Evolutionary conservation across 2,329 filamentous ascomycete species (phyloP).

Genomic region (Cladophialophora yegresii): DNA sequence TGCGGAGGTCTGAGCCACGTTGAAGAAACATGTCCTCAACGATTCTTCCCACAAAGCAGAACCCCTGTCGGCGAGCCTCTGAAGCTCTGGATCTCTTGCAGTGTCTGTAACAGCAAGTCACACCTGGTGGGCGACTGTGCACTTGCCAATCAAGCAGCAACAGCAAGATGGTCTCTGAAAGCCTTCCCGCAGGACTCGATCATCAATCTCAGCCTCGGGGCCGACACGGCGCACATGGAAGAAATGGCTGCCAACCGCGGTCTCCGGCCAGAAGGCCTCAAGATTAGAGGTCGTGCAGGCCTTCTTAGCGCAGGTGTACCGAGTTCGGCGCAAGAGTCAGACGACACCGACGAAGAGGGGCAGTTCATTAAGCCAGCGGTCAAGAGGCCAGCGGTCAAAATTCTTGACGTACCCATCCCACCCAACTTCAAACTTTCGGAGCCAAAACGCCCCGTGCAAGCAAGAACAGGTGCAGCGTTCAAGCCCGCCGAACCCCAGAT

Average conservation of each 20-base stretch:
- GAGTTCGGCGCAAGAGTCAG: slow-evolving; percentile 11
- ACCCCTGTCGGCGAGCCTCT: slow-evolving; percentile 38
- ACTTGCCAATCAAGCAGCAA: slow-evolving; percentile 39
- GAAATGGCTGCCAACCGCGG: slow-evolving; percentile 31
- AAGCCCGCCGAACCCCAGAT: not conserved
- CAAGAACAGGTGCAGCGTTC: not conserved
- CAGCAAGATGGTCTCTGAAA: slow-evolving; percentile 45
- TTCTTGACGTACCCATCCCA: not conserved
- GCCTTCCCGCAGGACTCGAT: slow-evolving; percentile 43
- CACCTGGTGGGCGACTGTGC: slow-evolving; percentile 52
- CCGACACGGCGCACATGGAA: slow-evolving; percentile 32
- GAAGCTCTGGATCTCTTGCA: slow-evolving; percentile 49
- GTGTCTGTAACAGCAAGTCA: slow-evolving; percentile 46
- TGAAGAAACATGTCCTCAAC: slow-evolving; percentile 60
- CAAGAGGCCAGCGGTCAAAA: slow-evolving; percentile 26
- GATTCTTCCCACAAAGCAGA: slow-evolving; percentile 48
- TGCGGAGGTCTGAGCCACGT: slow-evolving; percentile 60
- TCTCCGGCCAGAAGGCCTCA: slow-evolving; percentile 38
- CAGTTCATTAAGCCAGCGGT: slow-evolving; percentile 35
- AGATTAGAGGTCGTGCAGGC: slow-evolving; percentile 44
- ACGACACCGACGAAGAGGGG: slow-evolving; percentile 41
- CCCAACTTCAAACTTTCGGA: not conserved
- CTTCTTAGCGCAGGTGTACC: slow-evolving; percentile 36
- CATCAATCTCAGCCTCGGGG: slow-evolving; percentile 44
- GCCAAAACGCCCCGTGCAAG: not conserved